These are phyloP conservation scores for Dictyostelium citrinum DNA, from an alignment of 78 protist genomes.

Conservation along the genomic window DNA sequence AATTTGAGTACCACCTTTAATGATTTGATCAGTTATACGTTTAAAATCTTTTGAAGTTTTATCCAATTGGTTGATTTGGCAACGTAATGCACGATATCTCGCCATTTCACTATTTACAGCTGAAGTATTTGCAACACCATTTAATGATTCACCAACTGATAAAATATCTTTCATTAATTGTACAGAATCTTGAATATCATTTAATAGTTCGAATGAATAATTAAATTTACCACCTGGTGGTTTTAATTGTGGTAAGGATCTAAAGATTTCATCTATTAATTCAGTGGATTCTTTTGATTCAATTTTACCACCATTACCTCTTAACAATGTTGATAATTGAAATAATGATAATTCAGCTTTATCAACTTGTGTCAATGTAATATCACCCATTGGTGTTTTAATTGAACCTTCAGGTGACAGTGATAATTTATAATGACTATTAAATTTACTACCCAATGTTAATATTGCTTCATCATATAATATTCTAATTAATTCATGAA, in stretches of 20 bases:
- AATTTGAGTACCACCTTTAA: neutral
- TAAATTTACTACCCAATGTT: neutral
- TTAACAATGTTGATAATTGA: slow-evolving; percentile 1
- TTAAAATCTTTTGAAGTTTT: slow-evolving; percentile 15
- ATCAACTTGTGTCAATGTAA: slow-evolving; percentile 37
- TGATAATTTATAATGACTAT: neutral
- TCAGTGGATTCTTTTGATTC: neutral
- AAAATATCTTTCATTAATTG: slow-evolving; percentile 69
- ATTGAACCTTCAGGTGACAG: slow-evolving; percentile 58
- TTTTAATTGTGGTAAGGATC: slow-evolving; percentile 7
- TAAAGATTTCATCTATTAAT: neutral
- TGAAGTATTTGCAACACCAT: neutral
- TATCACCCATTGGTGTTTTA: slow-evolving; percentile 27
- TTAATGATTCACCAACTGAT: slow-evolving; percentile 57
- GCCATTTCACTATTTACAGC: neutral
- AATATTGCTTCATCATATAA: slow-evolving; percentile 30
- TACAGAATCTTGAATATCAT: slow-evolving; percentile 38
- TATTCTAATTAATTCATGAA: neutral
- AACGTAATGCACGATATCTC: slow-evolving; percentile 31
- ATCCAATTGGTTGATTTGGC: neutral
- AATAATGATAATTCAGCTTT: slow-evolving; percentile 44
- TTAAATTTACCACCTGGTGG: neutral
- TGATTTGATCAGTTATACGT: neutral
- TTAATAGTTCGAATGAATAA: neutral
- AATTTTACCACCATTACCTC: neutral